Base-by-base conservation (phyloP, 2,329 filamentous ascomycete genomes). In the Geosmithia morbida region DNA sequence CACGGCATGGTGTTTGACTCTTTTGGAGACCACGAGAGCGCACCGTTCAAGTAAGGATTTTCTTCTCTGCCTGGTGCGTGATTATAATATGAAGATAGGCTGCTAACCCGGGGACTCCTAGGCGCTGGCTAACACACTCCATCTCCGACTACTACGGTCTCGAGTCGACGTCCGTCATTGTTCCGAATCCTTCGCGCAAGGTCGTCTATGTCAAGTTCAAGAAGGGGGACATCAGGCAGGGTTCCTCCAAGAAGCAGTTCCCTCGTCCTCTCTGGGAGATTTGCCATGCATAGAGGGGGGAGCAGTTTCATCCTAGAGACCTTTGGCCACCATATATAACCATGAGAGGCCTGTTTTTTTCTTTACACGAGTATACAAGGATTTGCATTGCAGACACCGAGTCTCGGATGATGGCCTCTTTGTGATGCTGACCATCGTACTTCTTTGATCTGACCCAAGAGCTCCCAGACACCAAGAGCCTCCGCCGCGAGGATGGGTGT, bases 71-170 rank as follows among this genome's bases (percentile, higher is more conserved):
- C 14, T 41, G 33, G 11, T 37, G 33, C 14, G n/a, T n/a, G n/a
- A n/a, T n/a, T n/a, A n/a, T n/a, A n/a, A n/a, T n/a, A 18, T 41
- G 40, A 13, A 16, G 41, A 43, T 7, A 19, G 5, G 16, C 22
- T 22, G 8, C 7, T 20, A 22, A 26, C 7, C 18, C 19, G 10
- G 19, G 3, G 6, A 16, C 19, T 19, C 14, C 11, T 22, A 90
- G 85, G 54, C 85, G 90, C 52, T 97, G 89, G 85, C 77, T 97
- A 47, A 87, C 94, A 1, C 89, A 97, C 64, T 85, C 86, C 49
- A 89, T 97, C 52, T 90, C 87, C 10, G 79, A 83, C 41, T 97
- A 97, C 63, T 97, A 97, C 60, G 89, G 88, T 43, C 74, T 96
- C 48, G 77, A 81, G 51, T 95, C 89, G 18, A 87, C 81, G 68